Evolutionary conservation across 2,329 filamentous ascomycete species (phyloP), one percentile per base, ranked within the genome.

Genomic region (Xylariaceae sp.): DNA sequence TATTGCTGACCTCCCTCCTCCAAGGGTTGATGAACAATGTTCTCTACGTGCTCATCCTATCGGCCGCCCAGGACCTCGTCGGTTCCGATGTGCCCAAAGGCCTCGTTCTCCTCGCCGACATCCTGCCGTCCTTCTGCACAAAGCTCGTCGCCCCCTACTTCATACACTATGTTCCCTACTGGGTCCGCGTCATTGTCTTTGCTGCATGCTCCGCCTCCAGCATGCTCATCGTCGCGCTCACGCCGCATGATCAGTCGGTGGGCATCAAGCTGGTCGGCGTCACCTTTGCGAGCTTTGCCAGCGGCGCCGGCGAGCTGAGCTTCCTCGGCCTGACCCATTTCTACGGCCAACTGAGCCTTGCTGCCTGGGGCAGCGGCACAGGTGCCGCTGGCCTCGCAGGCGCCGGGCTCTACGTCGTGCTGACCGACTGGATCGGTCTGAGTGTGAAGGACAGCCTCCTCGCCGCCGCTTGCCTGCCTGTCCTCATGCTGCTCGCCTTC

Each of bases 21-120:
- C 35, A 9, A 90, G 86, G 86, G 33, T 66, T 92, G 13, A 92
- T 96, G 57, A 96, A 98, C 63, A 96, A 96, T 64, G 86, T 96
- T 47, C 83, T 95, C 63, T 96, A 95, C 61, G 90, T 96, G 36
- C 85, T 96, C 58, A 92, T 96, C 55, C 82, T 98, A 51, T 93
- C 88, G 19, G 85, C 92, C 22, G 92, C 92, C 3, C 83, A 95
- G 51, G 92, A 98, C 53, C 83, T 98, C 41, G 92, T 96, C 49
- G 90, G 90, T 22, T 81, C 85, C 19, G 59, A 68, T 44, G 71
- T 95, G 2, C 92, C 92, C 31, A 96, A 96, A 59, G 87, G 85
- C 48, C 75, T 93, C 36, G 90, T 98, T 35, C 80, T 96, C 35
- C 83, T 96, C 42, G 88, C 88, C 56, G 88, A 95, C 58, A 87